phyloP scores from a whole-genome alignment of 2,329 filamentous ascomycete species.

The Cordyceps militaris region DNA sequence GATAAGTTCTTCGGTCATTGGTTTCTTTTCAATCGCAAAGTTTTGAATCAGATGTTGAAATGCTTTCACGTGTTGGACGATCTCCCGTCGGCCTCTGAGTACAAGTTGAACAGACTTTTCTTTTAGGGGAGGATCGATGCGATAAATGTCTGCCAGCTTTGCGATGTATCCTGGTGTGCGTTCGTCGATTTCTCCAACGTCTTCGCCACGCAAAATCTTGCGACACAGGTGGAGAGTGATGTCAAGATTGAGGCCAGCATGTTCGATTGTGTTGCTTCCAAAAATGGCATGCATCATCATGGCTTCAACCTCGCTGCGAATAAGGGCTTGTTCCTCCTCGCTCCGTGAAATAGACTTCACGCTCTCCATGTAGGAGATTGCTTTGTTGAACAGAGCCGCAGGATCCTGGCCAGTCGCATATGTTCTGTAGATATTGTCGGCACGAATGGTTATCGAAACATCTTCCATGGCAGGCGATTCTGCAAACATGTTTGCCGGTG shows the following conservation, averaged over 20 bases:
- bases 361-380: not conserved
- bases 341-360: not conserved
- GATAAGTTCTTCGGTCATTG: not conserved
- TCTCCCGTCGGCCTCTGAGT: slow-evolving; percentile 16
- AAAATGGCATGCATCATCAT: slow-evolving; percentile 18
- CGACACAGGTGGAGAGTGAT: slow-evolving; percentile 17
- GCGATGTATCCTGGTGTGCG: not conserved
- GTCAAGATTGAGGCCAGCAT: slow-evolving; percentile 15
- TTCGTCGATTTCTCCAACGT: not conserved
- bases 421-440: not conserved
- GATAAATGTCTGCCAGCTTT: not conserved
- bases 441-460: not conserved
- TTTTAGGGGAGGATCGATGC: not conserved
- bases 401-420: not conserved
- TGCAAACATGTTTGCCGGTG: not conserved
- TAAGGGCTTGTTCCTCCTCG: not conserved
- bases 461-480: not conserved
- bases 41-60: slow-evolving; percentile 17
- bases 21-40: slow-evolving; percentile 32
- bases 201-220: slow-evolving; percentile 14
- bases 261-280: slow-evolving; percentile 22
- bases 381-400: not conserved
- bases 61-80: slow-evolving; percentile 19
- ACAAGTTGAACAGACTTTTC: not conserved
- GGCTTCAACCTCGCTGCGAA: slow-evolving; percentile 13